These are phyloP conservation scores for Chalciporus piperatoides DNA, from an alignment of 1,284 basidiomycete genomes.

Conservation along the genomic window DNA sequence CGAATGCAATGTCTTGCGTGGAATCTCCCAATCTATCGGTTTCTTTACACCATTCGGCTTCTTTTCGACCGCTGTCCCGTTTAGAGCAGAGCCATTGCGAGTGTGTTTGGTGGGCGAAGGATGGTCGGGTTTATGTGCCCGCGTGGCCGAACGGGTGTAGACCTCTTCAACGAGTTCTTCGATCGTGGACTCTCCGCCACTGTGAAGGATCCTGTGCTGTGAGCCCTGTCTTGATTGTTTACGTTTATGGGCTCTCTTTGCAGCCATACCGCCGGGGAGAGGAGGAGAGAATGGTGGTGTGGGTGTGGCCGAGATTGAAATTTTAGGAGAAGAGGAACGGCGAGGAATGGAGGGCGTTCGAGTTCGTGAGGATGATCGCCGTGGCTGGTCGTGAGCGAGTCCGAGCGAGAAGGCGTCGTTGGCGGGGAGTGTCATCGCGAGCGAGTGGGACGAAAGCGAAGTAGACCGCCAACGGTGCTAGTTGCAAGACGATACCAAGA, in stretches of 20 bases:
- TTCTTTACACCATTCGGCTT: constrained; percentile 18
- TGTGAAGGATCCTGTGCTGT: constrained; percentile 9
- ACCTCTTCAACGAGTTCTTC: constrained; percentile 28
- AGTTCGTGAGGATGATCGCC: constrained; percentile 29
- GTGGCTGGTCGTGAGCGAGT: constrained; percentile 41
- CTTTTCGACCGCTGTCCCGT: constrained; percentile 1
- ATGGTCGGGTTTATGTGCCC: constrained; percentile 16
- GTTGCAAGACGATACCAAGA: neutral
- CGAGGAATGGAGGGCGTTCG: constrained; percentile 32
- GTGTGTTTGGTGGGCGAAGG: constrained; percentile 4
- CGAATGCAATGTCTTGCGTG: constrained; percentile 86
- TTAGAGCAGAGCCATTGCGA: constrained; percentile 14
- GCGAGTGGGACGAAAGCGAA: neutral
- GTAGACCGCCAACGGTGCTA: neutral
- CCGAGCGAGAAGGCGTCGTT: constrained; percentile 51
- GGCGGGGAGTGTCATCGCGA: constrained; percentile 42
- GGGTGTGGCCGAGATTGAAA: constrained; percentile 34
- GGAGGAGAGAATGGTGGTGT: constrained; percentile 8
- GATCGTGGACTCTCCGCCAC: constrained; percentile 21
- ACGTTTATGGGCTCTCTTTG: constrained; percentile 19
- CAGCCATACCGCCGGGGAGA: constrained; percentile 15
- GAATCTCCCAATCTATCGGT: constrained; percentile 76
- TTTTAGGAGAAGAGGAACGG: constrained; percentile 45
- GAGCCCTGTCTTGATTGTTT: constrained; percentile 15
- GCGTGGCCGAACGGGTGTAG: constrained; percentile 14